Conservation (phyloP, 345 rosid species). For the Pistacia integerrima region DNA sequence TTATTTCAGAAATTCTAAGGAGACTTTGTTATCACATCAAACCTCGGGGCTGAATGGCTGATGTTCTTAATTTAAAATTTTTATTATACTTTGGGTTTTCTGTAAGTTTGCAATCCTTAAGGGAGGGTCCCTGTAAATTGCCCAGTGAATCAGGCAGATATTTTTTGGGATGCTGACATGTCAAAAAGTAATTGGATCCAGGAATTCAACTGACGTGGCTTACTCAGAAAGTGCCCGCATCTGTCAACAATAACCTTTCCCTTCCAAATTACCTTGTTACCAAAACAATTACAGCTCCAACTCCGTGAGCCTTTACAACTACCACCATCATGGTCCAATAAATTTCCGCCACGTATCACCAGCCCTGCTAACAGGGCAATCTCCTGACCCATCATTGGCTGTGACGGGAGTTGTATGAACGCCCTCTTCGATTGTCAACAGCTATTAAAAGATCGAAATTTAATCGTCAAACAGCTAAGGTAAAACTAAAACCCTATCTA, state of each 20-base stretch:
- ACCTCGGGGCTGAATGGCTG: too few relatives aligned
- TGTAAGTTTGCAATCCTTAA: too few relatives aligned
- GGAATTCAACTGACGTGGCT: conserved; percentile 33
- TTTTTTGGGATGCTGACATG: conserved; percentile 27
- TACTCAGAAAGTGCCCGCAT: background rate
- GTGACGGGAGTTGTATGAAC: background rate
- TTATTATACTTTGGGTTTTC: too few relatives aligned
- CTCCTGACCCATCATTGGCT: background rate
- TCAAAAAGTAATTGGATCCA: conserved; percentile 23
- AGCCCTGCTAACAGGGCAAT: too few relatives aligned
- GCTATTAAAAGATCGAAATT: background rate
- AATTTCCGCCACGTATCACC: background rate
- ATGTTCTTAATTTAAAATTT: too few relatives aligned
- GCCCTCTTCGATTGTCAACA: background rate
- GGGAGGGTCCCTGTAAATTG: too few relatives aligned
- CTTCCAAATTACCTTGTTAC: background rate
- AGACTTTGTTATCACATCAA: too few relatives aligned
- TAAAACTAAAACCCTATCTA: background rate
- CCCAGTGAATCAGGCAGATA: background rate
- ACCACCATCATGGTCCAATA: background rate
- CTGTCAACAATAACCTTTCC: conserved; percentile 3
- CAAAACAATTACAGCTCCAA: background rate
- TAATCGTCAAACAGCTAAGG: background rate
- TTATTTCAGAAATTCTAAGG: too few relatives aligned
- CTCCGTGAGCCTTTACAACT: background rate